Evolutionary conservation across 2,329 filamentous ascomycete species (phyloP), one percentile per base, ranked within the genome.

Genomic region (Colletotrichum nymphaeae): DNA sequence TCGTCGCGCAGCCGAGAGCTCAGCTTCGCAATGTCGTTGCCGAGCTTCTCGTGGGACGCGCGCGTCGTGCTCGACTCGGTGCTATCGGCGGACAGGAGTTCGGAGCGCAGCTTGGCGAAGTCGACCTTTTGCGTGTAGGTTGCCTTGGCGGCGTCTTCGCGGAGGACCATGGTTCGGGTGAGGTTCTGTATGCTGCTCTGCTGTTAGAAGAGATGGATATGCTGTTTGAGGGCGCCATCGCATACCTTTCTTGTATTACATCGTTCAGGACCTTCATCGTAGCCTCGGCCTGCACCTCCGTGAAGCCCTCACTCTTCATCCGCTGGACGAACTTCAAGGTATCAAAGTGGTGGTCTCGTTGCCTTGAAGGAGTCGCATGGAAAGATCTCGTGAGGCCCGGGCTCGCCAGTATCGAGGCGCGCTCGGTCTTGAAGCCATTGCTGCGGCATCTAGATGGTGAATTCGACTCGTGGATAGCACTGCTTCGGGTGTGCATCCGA

Each of bases 211-310:
- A 24, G 16, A 14, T 35, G 9, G 4, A 32, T 11, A 16, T 11
- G 8, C n/a, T 12, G 3, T 42, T 2, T 4, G n/a, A 24, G 64
- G 37, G 28, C 26, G 24, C 19, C 14, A 22, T 32, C 7, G 49
- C 79, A 28, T 77, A 93, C 92, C 93, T 97, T 85, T 99, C 97
- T 82, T 98, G 94, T 76, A 99, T 98, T 11, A 98, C 96, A 82
- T 98, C 95, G 83, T 95, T 95, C 52, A 99, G 87, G 7, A 98
- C 94, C 81, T 94, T 94, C 97, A 99, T 98, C 93, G 98, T 97
- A n/a, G 97, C 96, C 30, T 95, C 95, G 2, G 95, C 93, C 84
- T 99, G 97, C 77, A 95, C 93, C 83, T 98, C 96, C 28, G 95
- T 98, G 82, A 98, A 98, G 0, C 97, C 97, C 82, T 99, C 97